These are phyloP conservation scores for Voacanga thouarsii DNA, from an alignment of 257 asterid genomes.

Conservation along the genomic window DNA sequence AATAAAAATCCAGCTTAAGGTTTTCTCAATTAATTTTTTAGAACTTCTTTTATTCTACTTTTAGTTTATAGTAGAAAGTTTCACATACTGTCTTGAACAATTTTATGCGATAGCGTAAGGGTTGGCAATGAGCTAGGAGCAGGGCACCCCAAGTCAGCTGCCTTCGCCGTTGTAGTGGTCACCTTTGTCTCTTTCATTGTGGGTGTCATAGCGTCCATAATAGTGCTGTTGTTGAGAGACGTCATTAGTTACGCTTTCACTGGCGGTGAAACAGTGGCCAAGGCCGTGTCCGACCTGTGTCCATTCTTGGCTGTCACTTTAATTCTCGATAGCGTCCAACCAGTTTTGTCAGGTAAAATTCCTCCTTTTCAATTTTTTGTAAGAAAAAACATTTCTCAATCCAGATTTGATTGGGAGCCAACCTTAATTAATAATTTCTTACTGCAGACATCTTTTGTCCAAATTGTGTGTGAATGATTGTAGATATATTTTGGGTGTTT, in stretches of 20 bases:
- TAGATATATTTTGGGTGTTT: too few species aligned
- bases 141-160: slow-evolving; percentile 28
- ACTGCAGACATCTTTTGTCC: too few species aligned
- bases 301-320: slow-evolving; percentile 29
- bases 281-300: slow-evolving; percentile 30
- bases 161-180: slow-evolving; percentile 24
- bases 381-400: too few species aligned
- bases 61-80: too few species aligned
- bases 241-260: slow-evolving; percentile 33
- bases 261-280: slow-evolving; percentile 19
- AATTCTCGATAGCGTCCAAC: slow-evolving; percentile 32
- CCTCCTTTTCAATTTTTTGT: neutral
- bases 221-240: slow-evolving; percentile 16
- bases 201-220: slow-evolving; percentile 4
- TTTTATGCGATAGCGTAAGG: slow-evolving; percentile 21
- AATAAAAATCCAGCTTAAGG: too few species aligned
- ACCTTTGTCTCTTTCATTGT: slow-evolving; percentile 19
- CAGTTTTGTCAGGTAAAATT: slow-evolving; percentile 28
- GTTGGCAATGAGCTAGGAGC: slow-evolving; percentile 35
- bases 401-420: too few species aligned
- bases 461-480: too few species aligned
- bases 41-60: too few species aligned
- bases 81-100: too few species aligned
- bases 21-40: too few species aligned
- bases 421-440: too few species aligned